Conservation (phyloP, 352 stramenopile species). For the Pythium angustatum region DNA sequence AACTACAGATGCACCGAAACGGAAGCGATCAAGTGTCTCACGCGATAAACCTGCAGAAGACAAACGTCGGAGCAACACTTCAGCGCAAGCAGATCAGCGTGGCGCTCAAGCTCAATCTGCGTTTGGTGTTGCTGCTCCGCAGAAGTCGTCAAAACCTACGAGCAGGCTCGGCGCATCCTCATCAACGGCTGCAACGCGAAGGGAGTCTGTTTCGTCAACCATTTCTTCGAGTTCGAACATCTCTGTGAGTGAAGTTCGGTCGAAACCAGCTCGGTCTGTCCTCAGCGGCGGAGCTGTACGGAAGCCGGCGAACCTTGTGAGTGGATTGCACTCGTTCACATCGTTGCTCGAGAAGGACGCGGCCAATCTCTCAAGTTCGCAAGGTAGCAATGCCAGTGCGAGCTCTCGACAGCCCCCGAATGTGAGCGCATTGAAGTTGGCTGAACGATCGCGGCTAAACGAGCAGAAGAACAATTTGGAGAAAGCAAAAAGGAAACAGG, state of each 20-base stretch:
- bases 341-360: slow-evolving; percentile 64
- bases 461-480: slow-evolving; percentile 40
- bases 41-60: slow-evolving; percentile 2
- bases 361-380: slow-evolving; percentile 27
- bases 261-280: slow-evolving; percentile 6
- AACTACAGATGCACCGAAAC: not conserved
- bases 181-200: slow-evolving; percentile 14
- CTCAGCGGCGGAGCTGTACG: slow-evolving; percentile 26
- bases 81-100: slow-evolving; percentile 1
- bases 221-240: slow-evolving; percentile 55
- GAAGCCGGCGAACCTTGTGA: slow-evolving; percentile 66
- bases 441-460: slow-evolving; percentile 39
- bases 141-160: slow-evolving; percentile 6
- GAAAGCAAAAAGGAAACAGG: slow-evolving; percentile 22
- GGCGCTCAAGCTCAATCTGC: not conserved
- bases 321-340: slow-evolving; percentile 72
- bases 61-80: slow-evolving; percentile 5
- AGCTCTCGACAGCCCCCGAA: slow-evolving; percentile 44
- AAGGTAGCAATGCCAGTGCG: slow-evolving; percentile 28
- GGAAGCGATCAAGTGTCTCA: slow-evolving; percentile 18
- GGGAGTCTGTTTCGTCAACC: slow-evolving; percentile 54
- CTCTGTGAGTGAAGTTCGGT: slow-evolving; percentile 25
- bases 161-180: slow-evolving; percentile 1
- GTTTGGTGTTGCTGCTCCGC: not conserved
- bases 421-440: slow-evolving; percentile 64